Evolutionary conservation across 768 basidiomycete genomes (phyloP), one percentile per base, ranked within the genome.

Genomic region (Boletus vinaceobasis): DNA sequence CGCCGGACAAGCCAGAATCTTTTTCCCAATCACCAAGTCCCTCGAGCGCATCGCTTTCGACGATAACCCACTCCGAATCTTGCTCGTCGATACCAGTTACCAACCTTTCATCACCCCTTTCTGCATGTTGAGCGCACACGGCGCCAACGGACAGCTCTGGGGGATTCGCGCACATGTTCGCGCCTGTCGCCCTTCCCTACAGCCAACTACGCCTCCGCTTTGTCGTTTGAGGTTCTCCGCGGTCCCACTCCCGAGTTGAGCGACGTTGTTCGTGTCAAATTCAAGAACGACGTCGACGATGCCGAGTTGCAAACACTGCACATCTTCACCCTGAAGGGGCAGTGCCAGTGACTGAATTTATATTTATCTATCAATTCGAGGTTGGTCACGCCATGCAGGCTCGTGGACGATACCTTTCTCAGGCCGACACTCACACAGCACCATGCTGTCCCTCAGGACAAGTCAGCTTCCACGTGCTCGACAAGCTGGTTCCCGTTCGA

Each of bases 71-170:
- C 81, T 93, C 48, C 86, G 88, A 62, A 77, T 94, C 68, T 75
- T 87, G 69, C 73, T 92, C 57, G 76, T 90, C 59, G 83, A 87
- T 73, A 84, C 86, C 9, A 88, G 88, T 53, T 93, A 93, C 75
- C 90, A 93, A 70, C 85, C 91, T 6, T 90, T 43, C 9, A 10
- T 92, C 63, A 91, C 89, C 9, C 78, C 93, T 65, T 87, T 95
- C 79, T 81, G 83, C 63, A 83, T 88, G 73, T 79, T 88, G 37
- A 85, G 83, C 35, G 74, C 85, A 52, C 63, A 74, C 53, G 70
- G 76, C 40, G 37, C 8, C 15, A 7, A 38, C 17, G 37, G 37
- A 7, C 77, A 83, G 55, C 65, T 84, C 56, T 68, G 71, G 53
- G 87, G 79, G 27, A 81, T 90, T 57, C 85, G 87, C 89, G 59